phyloP scores from a whole-genome alignment of 768 basidiomycete genomes.

The Trametes maxima region DNA sequence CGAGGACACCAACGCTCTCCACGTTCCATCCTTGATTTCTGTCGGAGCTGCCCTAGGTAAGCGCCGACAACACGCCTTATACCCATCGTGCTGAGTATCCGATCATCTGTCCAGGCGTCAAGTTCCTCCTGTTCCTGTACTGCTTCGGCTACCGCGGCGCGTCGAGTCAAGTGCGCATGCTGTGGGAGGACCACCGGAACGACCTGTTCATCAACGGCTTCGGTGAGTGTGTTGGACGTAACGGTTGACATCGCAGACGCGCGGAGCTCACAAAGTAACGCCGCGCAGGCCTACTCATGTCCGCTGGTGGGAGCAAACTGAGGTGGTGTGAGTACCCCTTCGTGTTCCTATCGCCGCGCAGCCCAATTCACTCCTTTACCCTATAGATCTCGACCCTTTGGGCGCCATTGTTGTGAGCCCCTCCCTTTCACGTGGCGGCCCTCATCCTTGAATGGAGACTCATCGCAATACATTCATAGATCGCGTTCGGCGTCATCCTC shows the following conservation, averaged over 20 bases:
- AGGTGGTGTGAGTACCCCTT: constrained; percentile 68
- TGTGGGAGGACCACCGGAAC: constrained; percentile 97
- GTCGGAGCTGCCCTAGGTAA: constrained; percentile 82
- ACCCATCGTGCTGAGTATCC: constrained; percentile 2
- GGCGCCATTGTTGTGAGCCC: constrained; percentile 75
- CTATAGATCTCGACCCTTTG: constrained; percentile 70
- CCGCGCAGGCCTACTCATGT: constrained; percentile 75
- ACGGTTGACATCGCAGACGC: constrained; percentile 1
- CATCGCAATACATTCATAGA: constrained; percentile 46
- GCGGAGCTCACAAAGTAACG: constrained; percentile 5
- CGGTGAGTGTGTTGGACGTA: constrained; percentile 42
- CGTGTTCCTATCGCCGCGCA: neutral
- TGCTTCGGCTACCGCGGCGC: constrained; percentile 76
- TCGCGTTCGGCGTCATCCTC: constrained; percentile 75
- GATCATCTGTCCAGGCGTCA: constrained; percentile 60
- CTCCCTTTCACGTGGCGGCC: neutral
- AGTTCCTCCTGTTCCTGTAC: constrained; percentile 85
- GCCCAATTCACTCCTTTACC: neutral
- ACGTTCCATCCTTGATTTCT: constrained; percentile 81
- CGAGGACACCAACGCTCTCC: constrained; percentile 61
- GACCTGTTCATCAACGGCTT: constrained; percentile 86
- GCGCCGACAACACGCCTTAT: constrained; percentile 14
- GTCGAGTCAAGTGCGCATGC: constrained; percentile 90
- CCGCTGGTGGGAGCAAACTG: constrained; percentile 77
- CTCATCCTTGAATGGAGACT: constrained; percentile 1